Evolutionary conservation across 2,329 filamentous ascomycete species (phyloP).

Genomic region (Scedosporium minutisporum): DNA sequence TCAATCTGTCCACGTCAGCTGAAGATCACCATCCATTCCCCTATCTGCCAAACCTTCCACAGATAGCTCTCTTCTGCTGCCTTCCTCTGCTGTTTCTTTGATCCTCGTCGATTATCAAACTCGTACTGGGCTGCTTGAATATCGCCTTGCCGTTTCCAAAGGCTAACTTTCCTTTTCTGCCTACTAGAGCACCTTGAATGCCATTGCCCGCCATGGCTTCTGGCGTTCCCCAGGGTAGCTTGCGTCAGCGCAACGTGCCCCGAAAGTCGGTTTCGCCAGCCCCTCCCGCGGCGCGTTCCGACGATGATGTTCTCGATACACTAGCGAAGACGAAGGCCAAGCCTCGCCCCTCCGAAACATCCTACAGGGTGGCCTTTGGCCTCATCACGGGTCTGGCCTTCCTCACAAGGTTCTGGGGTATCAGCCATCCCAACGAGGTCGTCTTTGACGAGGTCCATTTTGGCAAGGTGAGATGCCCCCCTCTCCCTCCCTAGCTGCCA

Average conservation of each 20-base stretch:
- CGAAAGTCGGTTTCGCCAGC: constrained; percentile 28
- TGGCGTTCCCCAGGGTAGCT: constrained; percentile 43
- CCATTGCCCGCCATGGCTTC: constrained; percentile 31
- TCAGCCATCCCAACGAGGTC: constrained; percentile 89
- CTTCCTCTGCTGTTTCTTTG: not conserved
- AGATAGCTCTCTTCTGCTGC: not conserved
- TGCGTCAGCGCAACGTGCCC: constrained; percentile 49
- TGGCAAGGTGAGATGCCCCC: constrained; percentile 64
- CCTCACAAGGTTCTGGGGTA: constrained; percentile 88
- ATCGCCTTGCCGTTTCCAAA: not conserved
- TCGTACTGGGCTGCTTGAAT: not conserved
- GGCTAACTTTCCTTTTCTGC: not conserved
- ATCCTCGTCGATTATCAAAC: no score
- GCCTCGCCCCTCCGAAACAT: constrained; percentile 53
- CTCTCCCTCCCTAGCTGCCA: not conserved
- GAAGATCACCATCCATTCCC: constrained; percentile 3
- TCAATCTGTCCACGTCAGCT: not conserved
- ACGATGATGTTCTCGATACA: constrained; percentile 41
- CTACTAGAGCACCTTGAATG: constrained; percentile 9
- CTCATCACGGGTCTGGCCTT: constrained; percentile 80
- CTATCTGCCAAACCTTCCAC: not conserved
- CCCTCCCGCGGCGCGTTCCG: constrained; percentile 21
- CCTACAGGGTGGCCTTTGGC: constrained; percentile 70
- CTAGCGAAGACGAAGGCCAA: constrained; percentile 29
- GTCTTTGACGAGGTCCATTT: constrained; percentile 99